Evolutionary conservation across 2,329 filamentous ascomycete genomes (phyloP), one percentile per base, ranked within the genome.

Genomic region (Emericellopsis cladophorae): DNA sequence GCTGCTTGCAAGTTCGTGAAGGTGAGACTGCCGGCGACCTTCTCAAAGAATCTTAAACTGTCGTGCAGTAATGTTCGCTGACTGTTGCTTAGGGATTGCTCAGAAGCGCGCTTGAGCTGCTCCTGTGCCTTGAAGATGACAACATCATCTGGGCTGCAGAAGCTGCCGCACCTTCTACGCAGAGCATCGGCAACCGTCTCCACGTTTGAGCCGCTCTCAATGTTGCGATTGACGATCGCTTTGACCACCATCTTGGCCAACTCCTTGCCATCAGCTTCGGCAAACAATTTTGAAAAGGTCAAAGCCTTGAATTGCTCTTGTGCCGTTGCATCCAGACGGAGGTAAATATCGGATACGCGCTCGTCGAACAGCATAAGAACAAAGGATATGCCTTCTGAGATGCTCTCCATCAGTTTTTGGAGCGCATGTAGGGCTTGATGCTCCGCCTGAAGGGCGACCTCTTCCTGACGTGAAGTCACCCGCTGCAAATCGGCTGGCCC

Each of bases 111-210:
- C 67, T 95, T 93, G 40, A 96, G 67, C 52, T 90, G 84, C 60
- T 98, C 92, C 57, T 96, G 90, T 0, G 92, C 92, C 62, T 95
- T 96, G 78, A 98, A 98, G 50, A 95, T 90, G 48, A 96, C 80
- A 2, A 96, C 92, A 64, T 98, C 92, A 48, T 98, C 90, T 1
- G 90, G 81, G 53, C 89, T 95, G 60, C 92, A 98, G 72, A 98
- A 98, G 61, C 84, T 95, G 46, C 92, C 93, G 51, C 92, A 98
- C 51, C 89, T 78, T 51, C 92, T 75, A 37, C 92, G 77, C 39
- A 98, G 66, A n/a, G 89, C 87, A 60, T 98, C 92, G 0, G 92
- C 90, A 21, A 98, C 88, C 0, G 89, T 95, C 62, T 98, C 93
- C 16, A 98, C 90, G 47, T 96, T 98, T 5, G 89, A 90, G 9